Percentiles rank a stretch among this genome's conserved stretches.
Evolutionary conservation across 257 asterid genomes (phyloP).

Genomic region (Capsicum pubescens): DNA sequence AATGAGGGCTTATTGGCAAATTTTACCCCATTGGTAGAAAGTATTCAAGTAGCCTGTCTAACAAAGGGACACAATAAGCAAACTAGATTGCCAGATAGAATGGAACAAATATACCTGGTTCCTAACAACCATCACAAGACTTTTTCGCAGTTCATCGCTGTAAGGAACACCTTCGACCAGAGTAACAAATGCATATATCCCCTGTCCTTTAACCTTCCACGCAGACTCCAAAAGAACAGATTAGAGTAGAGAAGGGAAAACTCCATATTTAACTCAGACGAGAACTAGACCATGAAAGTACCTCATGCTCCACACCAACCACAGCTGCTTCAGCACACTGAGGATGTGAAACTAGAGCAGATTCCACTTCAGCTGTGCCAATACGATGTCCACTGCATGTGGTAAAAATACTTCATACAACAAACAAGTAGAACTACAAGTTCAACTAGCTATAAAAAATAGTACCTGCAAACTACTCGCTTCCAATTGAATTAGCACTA

Average conservation of each 20-base stretch:
- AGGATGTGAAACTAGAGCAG: constrained; percentile 96
- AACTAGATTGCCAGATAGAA: neutral
- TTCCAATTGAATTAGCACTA: constrained; percentile 18
- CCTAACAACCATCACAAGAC: constrained; percentile 71
- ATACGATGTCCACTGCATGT: constrained; percentile 88
- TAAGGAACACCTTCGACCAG: constrained; percentile 87
- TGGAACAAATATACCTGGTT: constrained; percentile 66
- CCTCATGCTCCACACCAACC: constrained; percentile 99
- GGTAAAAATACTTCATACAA: constrained; percentile 15
- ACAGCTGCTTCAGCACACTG: constrained; percentile 99
- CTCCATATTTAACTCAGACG: constrained; percentile 5
- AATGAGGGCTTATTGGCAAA: constrained; percentile 6
- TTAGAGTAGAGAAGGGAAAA: constrained; percentile 23
- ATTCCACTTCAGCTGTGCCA: constrained; percentile 99
- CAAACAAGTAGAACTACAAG: constrained; percentile 5
- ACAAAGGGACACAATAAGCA: constrained; percentile 11
- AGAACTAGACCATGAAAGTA: constrained; percentile 35
- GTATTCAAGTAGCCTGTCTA: neutral
- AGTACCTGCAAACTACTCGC: neutral
- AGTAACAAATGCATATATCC: constrained; percentile 93
- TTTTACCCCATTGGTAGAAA: neutral
- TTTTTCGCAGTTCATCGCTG: constrained; percentile 85
- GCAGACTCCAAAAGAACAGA: constrained; percentile 31
- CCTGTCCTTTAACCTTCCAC: constrained; percentile 91
- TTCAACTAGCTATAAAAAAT: constrained; percentile 16